Conservation (phyloP, 139 green algal species). For the Ettlia oleoabundans region DNA sequence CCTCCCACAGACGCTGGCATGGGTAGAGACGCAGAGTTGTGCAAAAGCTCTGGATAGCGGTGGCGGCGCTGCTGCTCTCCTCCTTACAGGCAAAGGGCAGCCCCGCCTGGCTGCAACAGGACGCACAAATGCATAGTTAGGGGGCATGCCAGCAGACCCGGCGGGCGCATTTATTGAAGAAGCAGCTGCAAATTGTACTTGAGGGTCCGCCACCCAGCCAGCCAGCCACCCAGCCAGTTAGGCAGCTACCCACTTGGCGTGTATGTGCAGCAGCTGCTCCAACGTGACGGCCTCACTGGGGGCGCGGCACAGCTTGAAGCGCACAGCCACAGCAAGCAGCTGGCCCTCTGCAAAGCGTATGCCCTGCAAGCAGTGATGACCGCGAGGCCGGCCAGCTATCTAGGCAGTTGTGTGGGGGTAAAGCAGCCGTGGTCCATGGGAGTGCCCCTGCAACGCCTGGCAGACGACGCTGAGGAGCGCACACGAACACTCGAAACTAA, state of each 20-base stretch:
- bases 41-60: not conserved
- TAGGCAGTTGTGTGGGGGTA: no score
- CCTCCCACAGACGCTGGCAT: conserved; percentile 5
- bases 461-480: no score
- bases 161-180: no score
- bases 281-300: not conserved
- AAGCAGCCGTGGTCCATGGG: no score
- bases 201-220: not conserved
- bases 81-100: not conserved
- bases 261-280: conserved; percentile 3
- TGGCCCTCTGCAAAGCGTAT: conserved; percentile 13
- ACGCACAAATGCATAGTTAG: not conserved
- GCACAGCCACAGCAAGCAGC: conserved; percentile 28
- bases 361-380: no score
- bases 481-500: no score
- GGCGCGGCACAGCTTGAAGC: conserved; percentile 4
- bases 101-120: conserved; percentile 1
- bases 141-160: not conserved
- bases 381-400: no score
- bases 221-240: no score
- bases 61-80: not conserved
- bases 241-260: conserved; percentile 7
- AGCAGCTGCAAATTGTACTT: not conserved
- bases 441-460: no score
- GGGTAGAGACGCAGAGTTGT: not conserved